These are phyloP conservation scores for Monosporascus sp. DNA, from an alignment of 2,329 filamentous ascomycete genomes.

Conservation along the genomic window DNA sequence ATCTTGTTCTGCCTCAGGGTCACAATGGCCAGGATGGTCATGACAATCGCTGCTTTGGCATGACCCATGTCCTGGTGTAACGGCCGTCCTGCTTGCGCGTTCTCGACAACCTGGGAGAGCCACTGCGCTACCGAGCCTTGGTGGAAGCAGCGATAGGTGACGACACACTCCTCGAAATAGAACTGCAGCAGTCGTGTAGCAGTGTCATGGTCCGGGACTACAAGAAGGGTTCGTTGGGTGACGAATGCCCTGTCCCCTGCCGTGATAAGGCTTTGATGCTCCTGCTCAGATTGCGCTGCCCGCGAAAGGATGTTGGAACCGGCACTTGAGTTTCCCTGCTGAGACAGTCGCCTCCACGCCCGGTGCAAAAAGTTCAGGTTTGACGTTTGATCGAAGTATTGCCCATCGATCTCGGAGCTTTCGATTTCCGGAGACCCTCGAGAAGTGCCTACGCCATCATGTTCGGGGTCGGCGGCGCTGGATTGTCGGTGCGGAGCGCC, in stretches of 20 bases:
- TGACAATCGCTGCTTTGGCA: conserved; percentile 41
- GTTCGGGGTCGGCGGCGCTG: conserved; percentile 3
- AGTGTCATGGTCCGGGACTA: neutral
- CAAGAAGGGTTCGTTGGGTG: conserved; percentile 14
- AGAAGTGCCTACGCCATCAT: too few relatives aligned
- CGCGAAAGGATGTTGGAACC: conserved; percentile 11
- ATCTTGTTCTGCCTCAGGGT: conserved; percentile 39
- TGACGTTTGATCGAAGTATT: conserved; percentile 51
- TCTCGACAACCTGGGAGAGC: conserved; percentile 35
- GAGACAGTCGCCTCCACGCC: conserved; percentile 45
- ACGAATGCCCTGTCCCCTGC: conserved; percentile 19
- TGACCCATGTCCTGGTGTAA: conserved; percentile 34
- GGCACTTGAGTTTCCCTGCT: conserved; percentile 24
- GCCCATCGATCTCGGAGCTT: conserved; percentile 39
- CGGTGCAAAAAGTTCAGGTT: conserved; percentile 51
- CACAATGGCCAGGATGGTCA: conserved; percentile 44
- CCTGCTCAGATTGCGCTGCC: too few relatives aligned
- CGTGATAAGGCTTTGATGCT: conserved; percentile 17
- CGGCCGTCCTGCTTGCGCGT: conserved; percentile 29
- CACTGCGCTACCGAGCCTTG: conserved; percentile 24
- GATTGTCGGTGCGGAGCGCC: conserved; percentile 3
- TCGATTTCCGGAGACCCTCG: conserved; percentile 23
- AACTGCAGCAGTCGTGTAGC: neutral
- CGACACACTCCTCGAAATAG: conserved; percentile 5
- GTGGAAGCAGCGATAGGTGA: conserved; percentile 4